Evolutionary conservation across 2,329 filamentous ascomycete species (phyloP), one percentile per base, ranked within the genome.

Genomic region (Cryphonectria japonica): DNA sequence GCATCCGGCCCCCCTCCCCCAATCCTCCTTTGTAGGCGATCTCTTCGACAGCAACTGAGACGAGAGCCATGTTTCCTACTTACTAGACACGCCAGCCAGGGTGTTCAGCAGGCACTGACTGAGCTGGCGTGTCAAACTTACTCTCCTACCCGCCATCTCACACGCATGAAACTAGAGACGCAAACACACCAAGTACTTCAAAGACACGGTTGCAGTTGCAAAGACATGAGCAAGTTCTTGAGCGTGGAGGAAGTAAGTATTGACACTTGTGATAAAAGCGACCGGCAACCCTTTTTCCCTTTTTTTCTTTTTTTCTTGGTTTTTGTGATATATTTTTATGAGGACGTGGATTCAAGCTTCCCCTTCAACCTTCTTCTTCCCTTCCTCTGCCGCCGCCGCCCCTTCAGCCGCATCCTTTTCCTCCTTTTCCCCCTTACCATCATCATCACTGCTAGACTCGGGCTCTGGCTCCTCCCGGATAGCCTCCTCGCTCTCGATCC

Each of bases 391-490:
- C 59, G 7, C 59, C 14, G 57, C 32, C 1, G 22, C 26, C 32
- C 29, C 22, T 6, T 34, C 34, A 34, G 1, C 14, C 34, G 7
- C 16, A 6, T 16, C 2, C 59, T 62, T 32, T 13, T 14, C 59
- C 34, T 22, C 60, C 13, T 63, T 63, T 37, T 43, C 41, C 29
- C 41, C 39, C 39, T 41, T 63, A 1, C 57, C 26, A 3, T 74
- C 1, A 78, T 77, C 52, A 14, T 78, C 76, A 5, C 8, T 2
- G 29, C 37, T 76, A 1, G 79, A 79, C 69, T 83, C 80, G 34
- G 78, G 67, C 60, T 80, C 79, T 0, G 79, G 74, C 71, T 79
- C 82, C 77, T 86, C 83, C 66, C 80, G 78, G 32, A 83, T 83
- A 22, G 78, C 76, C 76, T 82, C 77, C 29, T 78, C 78, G 73